Conservation (phyloP, 352 stramenopile species). For the Plasmopara muralis region DNA sequence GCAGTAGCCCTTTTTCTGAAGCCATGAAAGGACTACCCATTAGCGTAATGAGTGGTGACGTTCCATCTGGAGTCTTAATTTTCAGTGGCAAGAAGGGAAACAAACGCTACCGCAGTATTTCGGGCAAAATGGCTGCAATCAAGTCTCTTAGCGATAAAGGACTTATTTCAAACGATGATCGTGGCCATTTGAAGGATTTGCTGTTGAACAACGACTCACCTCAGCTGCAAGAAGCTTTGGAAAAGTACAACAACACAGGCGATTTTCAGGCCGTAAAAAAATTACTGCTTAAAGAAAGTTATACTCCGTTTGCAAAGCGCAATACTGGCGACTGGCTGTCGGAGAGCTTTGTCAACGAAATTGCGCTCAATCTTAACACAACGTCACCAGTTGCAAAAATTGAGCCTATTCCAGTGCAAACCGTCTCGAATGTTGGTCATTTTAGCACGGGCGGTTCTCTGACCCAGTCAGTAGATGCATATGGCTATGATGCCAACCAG, state of each 20-base stretch:
- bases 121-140: constrained; percentile 77
- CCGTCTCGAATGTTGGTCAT: constrained; percentile 10
- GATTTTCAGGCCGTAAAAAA: constrained; percentile 72
- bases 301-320: constrained; percentile 59
- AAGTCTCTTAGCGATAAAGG: constrained; percentile 71
- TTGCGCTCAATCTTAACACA: constrained; percentile 47
- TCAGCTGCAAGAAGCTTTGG: constrained; percentile 63
- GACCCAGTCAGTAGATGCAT: constrained; percentile 18
- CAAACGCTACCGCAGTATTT: constrained; percentile 74
- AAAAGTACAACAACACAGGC: constrained; percentile 71
- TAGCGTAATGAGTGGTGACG: constrained; percentile 13
- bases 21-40: constrained; percentile 13
- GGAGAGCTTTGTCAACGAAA: constrained; percentile 71
- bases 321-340: constrained; percentile 67
- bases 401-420: constrained; percentile 18
- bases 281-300: constrained; percentile 54
- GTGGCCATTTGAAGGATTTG: constrained; percentile 66
- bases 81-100: constrained; percentile 49
- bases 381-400: constrained; percentile 13
- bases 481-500: constrained; percentile 28
- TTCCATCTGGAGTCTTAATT: constrained; percentile 23
- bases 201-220: constrained; percentile 75
- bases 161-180: constrained; percentile 61
- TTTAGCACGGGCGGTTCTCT: constrained; percentile 14
- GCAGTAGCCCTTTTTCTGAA: constrained; percentile 10